A percentile compares a stretch with the other conserved stretches of the same genome.
phyloP scores from a whole-genome alignment of 148 eudicot genomes.

The Suaeda aralocaspica region DNA sequence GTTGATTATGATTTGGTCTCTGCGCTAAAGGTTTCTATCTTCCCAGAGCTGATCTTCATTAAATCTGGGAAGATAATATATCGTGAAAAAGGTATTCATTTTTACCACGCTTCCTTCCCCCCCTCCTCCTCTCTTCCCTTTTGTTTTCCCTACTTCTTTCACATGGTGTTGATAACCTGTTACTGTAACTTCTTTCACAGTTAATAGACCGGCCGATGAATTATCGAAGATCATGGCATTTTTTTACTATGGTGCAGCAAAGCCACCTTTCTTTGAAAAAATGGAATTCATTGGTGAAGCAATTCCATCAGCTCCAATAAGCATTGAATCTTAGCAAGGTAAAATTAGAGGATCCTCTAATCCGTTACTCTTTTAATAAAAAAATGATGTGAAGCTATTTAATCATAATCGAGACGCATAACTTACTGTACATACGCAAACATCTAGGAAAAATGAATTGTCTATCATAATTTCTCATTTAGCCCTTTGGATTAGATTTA shows the following conservation, averaged over 20 bases:
- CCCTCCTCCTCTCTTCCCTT: background rate
- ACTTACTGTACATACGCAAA: background rate
- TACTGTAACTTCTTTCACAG: constrained; percentile 41
- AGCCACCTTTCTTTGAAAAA: constrained; percentile 53
- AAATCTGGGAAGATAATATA: constrained; percentile 90
- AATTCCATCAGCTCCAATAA: constrained; percentile 47
- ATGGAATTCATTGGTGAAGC: constrained; percentile 41
- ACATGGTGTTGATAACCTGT: background rate
- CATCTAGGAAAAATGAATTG: background rate
- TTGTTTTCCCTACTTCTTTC: background rate
- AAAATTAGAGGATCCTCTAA: constrained; percentile 9
- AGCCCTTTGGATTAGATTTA: background rate
- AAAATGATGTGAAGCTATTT: background rate
- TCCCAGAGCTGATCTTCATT: constrained; percentile 85
- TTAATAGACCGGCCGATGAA: constrained; percentile 65
- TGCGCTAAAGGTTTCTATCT: constrained; percentile 66
- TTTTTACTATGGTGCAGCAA: constrained; percentile 88
- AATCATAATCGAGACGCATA: background rate
- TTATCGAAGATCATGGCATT: constrained; percentile 93
- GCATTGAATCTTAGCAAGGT: constrained; percentile 16
- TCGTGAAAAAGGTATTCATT: constrained; percentile 71
- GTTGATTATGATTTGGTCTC: constrained; percentile 72
- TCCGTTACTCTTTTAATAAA: background rate
- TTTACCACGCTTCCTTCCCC: background rate
- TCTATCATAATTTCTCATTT: background rate